A percentile compares a stretch with the other conserved stretches of the same genome.
Evolutionary conservation across 345 rosid genomes (phyloP).

Genomic region (Turritis glabra): DNA sequence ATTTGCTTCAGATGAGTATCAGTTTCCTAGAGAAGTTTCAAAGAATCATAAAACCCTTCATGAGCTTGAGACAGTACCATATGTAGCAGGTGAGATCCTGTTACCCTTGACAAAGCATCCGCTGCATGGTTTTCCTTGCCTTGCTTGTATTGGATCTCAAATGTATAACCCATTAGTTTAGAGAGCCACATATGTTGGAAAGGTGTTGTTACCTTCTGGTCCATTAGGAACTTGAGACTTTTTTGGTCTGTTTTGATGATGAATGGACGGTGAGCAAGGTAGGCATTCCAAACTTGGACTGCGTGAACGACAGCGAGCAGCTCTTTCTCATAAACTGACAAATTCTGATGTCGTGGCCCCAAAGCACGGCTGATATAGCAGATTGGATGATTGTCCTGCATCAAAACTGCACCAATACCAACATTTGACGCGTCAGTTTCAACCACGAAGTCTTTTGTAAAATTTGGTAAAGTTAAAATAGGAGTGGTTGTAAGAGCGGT

Average conservation of each 20-base stretch:
- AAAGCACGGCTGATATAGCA: too few relatives aligned
- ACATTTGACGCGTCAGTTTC: too few relatives aligned
- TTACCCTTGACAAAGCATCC: rapidly evolving
- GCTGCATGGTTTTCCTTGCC: neutral
- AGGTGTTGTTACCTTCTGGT: neutral
- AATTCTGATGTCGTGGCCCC: too few relatives aligned
- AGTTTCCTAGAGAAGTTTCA: too few relatives aligned
- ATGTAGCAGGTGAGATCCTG: rapidly evolving
- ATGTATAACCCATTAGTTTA: neutral
- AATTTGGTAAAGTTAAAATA: too few relatives aligned
- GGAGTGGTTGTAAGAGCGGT: too few relatives aligned
- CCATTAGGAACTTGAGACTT: rapidly evolving
- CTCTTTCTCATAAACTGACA: too few relatives aligned
- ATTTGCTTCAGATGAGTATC: too few relatives aligned
- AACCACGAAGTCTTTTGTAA: too few relatives aligned
- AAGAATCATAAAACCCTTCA: too few relatives aligned
- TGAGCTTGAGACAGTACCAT: rapidly evolving
- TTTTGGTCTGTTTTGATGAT: neutral
- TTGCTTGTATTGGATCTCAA: neutral
- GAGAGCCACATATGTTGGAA: neutral
- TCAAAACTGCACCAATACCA: too few relatives aligned
- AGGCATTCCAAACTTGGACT: neutral
- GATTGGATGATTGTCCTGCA: too few relatives aligned
- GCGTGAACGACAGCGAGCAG: neutral
- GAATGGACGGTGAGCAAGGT: neutral